phyloP scores from a whole-genome alignment of 2,329 filamentous ascomycete genomes.

The Tolypocladium pustulatum region DNA sequence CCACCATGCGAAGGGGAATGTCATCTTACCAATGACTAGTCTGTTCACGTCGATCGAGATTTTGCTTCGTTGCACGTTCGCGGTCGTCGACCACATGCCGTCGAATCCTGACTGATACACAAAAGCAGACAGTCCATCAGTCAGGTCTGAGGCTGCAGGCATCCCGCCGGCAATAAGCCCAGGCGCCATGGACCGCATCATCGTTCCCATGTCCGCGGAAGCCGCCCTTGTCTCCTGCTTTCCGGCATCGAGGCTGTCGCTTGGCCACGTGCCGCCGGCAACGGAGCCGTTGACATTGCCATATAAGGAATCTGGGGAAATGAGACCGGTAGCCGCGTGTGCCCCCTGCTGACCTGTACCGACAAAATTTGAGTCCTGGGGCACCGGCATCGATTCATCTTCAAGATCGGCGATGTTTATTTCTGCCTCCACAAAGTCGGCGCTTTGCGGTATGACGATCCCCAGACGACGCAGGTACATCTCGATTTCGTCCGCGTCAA shows the following conservation, averaged over 20 bases:
- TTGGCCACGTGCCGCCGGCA: not conserved
- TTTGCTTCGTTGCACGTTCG: slow-evolving; percentile 17
- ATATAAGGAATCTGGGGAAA: slow-evolving; percentile 1
- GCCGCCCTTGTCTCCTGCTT: not conserved
- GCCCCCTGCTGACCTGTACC: not conserved
- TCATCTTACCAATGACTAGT: slow-evolving; percentile 21
- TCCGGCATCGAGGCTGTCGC: not conserved
- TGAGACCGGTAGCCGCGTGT: not conserved
- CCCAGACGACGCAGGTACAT: slow-evolving; percentile 56
- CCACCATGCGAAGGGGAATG: not conserved
- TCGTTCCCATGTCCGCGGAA: not conserved
- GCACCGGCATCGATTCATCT: not conserved
- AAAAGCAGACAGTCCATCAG: not conserved
- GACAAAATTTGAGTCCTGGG: not conserved
- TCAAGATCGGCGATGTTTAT: slow-evolving; percentile 34
- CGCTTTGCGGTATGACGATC: slow-evolving; percentile 48
- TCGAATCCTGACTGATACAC: slow-evolving; percentile 2
- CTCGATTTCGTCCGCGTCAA: slow-evolving; percentile 68
- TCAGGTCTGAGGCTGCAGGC: not conserved
- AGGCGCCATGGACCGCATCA: not conserved
- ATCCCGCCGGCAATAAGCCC: not conserved
- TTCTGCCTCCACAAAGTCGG: slow-evolving; percentile 50
- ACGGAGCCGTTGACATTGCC: not conserved
- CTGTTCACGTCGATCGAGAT: slow-evolving; percentile 23
- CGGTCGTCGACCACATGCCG: slow-evolving; percentile 4